Base-by-base conservation (phyloP, 2,329 filamentous ascomycete genomes). In the Phialocephala subalpina region DNA sequence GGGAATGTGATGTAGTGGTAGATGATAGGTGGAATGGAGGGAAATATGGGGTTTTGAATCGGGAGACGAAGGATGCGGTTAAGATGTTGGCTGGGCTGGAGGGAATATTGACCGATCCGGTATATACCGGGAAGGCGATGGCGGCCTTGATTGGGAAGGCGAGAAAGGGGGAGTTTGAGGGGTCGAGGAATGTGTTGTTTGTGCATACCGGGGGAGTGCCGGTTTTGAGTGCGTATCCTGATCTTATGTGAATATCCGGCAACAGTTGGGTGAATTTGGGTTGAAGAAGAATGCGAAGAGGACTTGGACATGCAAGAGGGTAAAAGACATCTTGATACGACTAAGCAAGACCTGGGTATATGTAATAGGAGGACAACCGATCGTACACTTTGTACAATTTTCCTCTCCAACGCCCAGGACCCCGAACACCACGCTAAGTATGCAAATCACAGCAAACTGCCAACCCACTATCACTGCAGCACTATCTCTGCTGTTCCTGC, bases 401-500 rank as follows among this genome's bases (percentile, higher is more conserved):
- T n/a, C 20, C 11, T 25, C n/a, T 20, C 45, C 9, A 27, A 27
- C 45, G 20, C 45, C 22, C 14, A 25, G n/a, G 7, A 25, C 45
- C n/a, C 20, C 45, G 18, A 20, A 49, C 45, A 20, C 45, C 49
- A 27, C 25, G 49, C 49, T 33, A 29, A 53, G 18, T 33, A 53
- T 53, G 29, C 25, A 53, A 16, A 53, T 12, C 8, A 20, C 4
- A 49, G 4, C 45, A 7, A 22, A 11, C n/a, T 22, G 3, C 27
- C 11, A 53, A 14, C 22, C 14, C 22, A 4, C 12, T 5, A 18
- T 9, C 49, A 29, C 25, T n/a, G n/a, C 14, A 7, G 25, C 8
- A 63, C 86, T 36, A 63, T 38, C 66, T 58, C 20, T 47, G 20
- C 9, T n/a, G 45, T 12, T 58, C 58, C 47, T 61, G 62, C 20